Evolutionary conservation across 148 eudicot species (phyloP).

Genomic region (Chenopodium quinoa): DNA sequence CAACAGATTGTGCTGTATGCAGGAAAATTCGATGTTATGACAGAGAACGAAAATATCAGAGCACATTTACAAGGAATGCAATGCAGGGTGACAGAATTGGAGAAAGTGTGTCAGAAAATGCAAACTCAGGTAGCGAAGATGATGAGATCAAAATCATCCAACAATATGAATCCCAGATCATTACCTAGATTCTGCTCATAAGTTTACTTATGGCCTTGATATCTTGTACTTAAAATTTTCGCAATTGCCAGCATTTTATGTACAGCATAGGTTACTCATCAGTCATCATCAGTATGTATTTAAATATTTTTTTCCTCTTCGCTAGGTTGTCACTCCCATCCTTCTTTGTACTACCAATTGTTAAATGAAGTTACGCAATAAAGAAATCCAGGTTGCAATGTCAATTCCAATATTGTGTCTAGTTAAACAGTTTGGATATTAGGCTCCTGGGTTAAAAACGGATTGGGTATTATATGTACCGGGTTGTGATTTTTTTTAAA

Average conservation of each 20-base stretch:
- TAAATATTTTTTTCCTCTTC: not conserved
- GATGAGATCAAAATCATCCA: constrained; percentile 52
- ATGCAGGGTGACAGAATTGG: constrained; percentile 67
- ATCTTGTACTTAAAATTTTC: not conserved
- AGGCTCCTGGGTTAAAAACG: too few relatives aligned
- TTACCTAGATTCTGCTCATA: constrained; percentile 69
- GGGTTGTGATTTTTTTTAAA: too few relatives aligned
- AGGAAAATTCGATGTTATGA: constrained; percentile 36
- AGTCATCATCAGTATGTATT: not conserved
- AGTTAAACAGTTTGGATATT: too few relatives aligned
- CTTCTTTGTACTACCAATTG: not conserved
- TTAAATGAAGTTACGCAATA: not conserved
- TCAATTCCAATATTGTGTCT: too few relatives aligned
- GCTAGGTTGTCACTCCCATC: not conserved
- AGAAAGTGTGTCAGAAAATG: constrained; percentile 70
- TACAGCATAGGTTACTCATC: not conserved
- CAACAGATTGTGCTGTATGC: constrained; percentile 48
- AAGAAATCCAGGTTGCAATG: not conserved
- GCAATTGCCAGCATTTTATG: not conserved
- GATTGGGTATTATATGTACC: too few relatives aligned
- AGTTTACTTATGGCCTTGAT: not conserved
- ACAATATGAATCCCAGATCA: constrained; percentile 39
- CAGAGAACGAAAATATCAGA: constrained; percentile 59
- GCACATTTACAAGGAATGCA: constrained; percentile 69
- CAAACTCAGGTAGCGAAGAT: constrained; percentile 69